Evolutionary conservation across 768 basidiomycete genomes (phyloP), one percentile per base, ranked within the genome.

Genomic region (Cystoderma amianthinum): DNA sequence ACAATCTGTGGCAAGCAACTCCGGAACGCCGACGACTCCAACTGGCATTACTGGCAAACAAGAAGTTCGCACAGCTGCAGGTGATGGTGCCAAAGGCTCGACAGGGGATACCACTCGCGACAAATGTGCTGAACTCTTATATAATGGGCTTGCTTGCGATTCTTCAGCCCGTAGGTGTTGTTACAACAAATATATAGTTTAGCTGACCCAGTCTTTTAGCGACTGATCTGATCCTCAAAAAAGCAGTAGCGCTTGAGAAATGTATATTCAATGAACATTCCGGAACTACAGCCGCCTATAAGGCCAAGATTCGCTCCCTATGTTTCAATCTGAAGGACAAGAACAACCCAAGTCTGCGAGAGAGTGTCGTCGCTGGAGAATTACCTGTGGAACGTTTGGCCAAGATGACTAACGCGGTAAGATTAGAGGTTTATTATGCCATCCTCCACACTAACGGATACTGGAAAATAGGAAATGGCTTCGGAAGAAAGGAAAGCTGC

Each of bases 311-410:
- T 46, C 82, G 96, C 20, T 82, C 83, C 19, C 61, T 97, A 34
- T 94, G 78, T 56, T 83, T 95, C 51, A 98, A 98, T 61, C 71
- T 99, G 52, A 97, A 96, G 61, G 94, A 95, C 62, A 93, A 91
- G 65, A 79, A 82, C 51, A 99, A 99, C 61, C 92, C 93, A 12
- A 72, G 74, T 20, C 59, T 99, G 42, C 73, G 94, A 33, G 87
- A 86, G 56, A 83, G 78, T 50, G 78, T 99, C 45, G 85, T 95
- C 23, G 77, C 82, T 30, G 95, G 95, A 1, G 82, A 86, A 15
- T 62, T 96, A 1, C 52, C 77, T 0, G 74, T 82, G 0, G 74
- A 78, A 38, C 78, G 70, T 48, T 80, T 98, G 34, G 77, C 78
- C 46, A 77, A 61, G 30, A 96, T 97, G 92, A 69, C 74, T 1